Base-by-base conservation (phyloP, 2,329 filamentous ascomycete species). In the Teratosphaeria pseudoeucalypti region DNA sequence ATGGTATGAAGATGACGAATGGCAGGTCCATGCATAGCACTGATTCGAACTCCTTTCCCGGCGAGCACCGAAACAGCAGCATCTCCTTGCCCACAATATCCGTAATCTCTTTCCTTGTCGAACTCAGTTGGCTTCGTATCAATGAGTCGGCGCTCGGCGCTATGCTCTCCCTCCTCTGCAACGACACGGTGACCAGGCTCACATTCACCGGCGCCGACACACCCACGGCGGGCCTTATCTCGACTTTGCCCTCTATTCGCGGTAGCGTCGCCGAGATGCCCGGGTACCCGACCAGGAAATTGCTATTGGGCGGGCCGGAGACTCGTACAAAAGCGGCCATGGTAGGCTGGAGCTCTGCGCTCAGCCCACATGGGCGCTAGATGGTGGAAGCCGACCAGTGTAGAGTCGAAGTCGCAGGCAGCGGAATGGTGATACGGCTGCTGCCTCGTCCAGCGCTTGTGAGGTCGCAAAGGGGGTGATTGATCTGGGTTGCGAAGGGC, bases 261-360 rank as follows among this genome's bases (percentile, higher is more conserved):
- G 94, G 94, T 90, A 96, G 71, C 2, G 94, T 99, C 70, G 94
- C 94, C 59, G 92, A 96, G 75, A 99, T 97, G 68, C 94, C 94
- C 59, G 94, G 94, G 76, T 97, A 99, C 68, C 94, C 94, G 68
- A 97, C 90, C 14, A 63, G 59, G 59, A 63, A 63, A 57, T 63
- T 63, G 54, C 57, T 57, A 55, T 99, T 99, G 68, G 94, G 92
- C 73, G 92, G 92, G 73, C 94, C 94, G 67, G 91, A 95, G 77
- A 99, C 91, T 82, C 94, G 88, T 79, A 99, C 94, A 76, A 89
- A 89, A 74, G 89, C 88, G 76, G 87, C 83, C 68, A 74, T 74
- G 62, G 47, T 34, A 19, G 34, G 26, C 49, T 34, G 56, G 49
- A 53, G 47, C 32, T 29, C 16, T 29, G 57, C n/a, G 57, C 14